Evolutionary conservation across 176 grass and related monocot genomes (phyloP).

Genomic region (Alopecurus myosuroides): DNA sequence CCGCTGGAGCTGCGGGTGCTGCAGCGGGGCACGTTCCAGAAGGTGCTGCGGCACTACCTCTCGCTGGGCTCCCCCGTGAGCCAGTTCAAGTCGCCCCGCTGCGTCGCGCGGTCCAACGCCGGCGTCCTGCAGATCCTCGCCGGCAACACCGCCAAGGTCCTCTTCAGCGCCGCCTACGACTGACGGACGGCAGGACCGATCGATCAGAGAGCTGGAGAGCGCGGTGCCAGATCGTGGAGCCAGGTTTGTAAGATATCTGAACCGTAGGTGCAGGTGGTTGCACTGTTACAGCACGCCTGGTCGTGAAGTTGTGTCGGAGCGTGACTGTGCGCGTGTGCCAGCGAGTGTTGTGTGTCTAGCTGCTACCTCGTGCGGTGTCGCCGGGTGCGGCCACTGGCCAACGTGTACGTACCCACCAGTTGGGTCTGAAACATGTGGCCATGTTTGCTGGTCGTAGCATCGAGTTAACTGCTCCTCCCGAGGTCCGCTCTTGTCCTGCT

Average conservation of each 20-base stretch:
- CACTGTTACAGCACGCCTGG: too few species aligned
- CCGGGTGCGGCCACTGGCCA: neutral
- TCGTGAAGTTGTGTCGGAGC: too few species aligned
- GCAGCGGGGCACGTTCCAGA: conserved; percentile 46
- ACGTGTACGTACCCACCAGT: neutral
- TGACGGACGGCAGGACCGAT: neutral
- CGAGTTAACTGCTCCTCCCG: neutral
- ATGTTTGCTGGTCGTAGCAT: neutral
- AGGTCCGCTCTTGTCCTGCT: neutral
- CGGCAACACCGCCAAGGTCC: neutral
- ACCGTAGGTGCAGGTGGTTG: neutral
- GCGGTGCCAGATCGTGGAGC: neutral
- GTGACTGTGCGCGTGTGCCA: neutral
- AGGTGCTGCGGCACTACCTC: conserved; percentile 58
- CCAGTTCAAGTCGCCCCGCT: conserved; percentile 88
- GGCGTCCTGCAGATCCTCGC: conserved; percentile 62
- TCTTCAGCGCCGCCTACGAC: conserved; percentile 43
- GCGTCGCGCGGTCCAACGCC: conserved; percentile 35
- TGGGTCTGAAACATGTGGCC: neutral
- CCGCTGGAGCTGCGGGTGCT: conserved; percentile 64
- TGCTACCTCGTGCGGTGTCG: neutral
- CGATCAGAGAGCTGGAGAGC: neutral
- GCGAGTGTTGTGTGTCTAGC: neutral
- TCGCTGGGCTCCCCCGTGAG: conserved; percentile 49
- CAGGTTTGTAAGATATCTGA: neutral